Conservation (phyloP, 495 filamentous ascomycete species). For the Hyaloscypha finlandica region DNA sequence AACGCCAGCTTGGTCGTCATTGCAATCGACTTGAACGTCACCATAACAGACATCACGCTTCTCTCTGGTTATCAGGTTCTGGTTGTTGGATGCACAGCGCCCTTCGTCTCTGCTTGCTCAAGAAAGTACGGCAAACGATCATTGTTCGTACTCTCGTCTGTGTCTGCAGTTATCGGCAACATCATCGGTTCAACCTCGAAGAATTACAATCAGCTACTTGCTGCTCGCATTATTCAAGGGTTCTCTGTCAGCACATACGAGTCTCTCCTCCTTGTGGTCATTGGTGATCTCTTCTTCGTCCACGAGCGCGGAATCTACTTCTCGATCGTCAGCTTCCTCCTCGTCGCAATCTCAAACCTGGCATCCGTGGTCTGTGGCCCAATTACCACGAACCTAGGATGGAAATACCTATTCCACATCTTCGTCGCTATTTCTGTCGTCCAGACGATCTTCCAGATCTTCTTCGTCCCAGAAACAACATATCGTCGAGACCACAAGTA, state of each 20-base stretch:
- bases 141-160: conserved; percentile 54
- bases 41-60: conserved; percentile 41
- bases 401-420: conserved; percentile 39
- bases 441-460: conserved; percentile 33
- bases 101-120: conserved; percentile 55
- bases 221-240: conserved; percentile 42
- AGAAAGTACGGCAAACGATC: conserved; percentile 60
- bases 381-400: conserved; percentile 36
- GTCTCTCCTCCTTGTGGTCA: conserved; percentile 46
- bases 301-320: conserved; percentile 65
- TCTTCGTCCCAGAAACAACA: conserved; percentile 39
- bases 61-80: conserved; percentile 50
- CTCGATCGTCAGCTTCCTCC: conserved; percentile 36
- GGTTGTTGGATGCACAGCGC: conserved; percentile 53
- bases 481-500: conserved; percentile 34
- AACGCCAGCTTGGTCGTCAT: conserved; percentile 37
- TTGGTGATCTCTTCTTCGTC: conserved; percentile 55
- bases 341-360: conserved; percentile 32
- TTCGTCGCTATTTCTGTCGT: conserved; percentile 35
- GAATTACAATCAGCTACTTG: conserved; percentile 42
- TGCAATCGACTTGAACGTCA: conserved; percentile 41
- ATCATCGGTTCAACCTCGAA: conserved; percentile 50
- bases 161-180: conserved; percentile 52
- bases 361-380: conserved; percentile 37
- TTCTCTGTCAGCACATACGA: conserved; percentile 53